Conservation (phyloP, 2,329 filamentous ascomycete genomes). For the Aureobasidium melanogenum region DNA sequence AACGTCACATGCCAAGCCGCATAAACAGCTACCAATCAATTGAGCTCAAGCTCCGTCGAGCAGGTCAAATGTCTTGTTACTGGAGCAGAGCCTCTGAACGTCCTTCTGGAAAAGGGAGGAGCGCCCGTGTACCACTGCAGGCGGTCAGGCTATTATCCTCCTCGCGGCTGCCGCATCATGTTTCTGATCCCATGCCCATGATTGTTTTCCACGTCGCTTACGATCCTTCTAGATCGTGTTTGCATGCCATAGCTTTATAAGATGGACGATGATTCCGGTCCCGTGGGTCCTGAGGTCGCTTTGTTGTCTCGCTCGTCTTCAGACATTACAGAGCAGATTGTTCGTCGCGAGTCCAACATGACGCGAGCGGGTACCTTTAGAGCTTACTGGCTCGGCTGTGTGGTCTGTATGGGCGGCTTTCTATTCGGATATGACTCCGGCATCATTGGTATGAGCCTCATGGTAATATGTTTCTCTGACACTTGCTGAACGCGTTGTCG, state of each 20-base stretch:
- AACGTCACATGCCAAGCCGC: not conserved
- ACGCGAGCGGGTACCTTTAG: slow-evolving; percentile 31
- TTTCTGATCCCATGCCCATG: not conserved
- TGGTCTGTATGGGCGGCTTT: slow-evolving; percentile 45
- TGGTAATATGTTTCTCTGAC: slow-evolving; percentile 13
- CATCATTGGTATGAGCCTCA: slow-evolving; percentile 29
- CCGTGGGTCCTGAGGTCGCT: not conserved
- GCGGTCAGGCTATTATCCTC: not conserved
- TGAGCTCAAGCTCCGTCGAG: not conserved
- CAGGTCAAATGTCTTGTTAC: not conserved
- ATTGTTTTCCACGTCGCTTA: not conserved
- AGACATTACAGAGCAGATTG: not conserved
- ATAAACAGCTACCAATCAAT: not conserved
- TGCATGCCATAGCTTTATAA: not conserved
- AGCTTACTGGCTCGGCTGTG: slow-evolving; percentile 43
- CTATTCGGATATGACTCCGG: slow-evolving; percentile 39
- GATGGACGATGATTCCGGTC: not conserved
- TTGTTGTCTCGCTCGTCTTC: not conserved
- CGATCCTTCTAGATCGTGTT: not conserved
- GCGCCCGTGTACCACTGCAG: not conserved
- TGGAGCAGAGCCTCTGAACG: not conserved
- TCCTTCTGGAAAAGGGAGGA: not conserved
- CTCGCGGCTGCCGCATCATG: not conserved
- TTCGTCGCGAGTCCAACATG: not conserved
- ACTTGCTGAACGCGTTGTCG: not conserved